Percentiles rank a stretch among this genome's conserved stretches.
phyloP scores from a whole-genome alignment of 352 stramenopile species.

The Globisporangium radiosum region DNA sequence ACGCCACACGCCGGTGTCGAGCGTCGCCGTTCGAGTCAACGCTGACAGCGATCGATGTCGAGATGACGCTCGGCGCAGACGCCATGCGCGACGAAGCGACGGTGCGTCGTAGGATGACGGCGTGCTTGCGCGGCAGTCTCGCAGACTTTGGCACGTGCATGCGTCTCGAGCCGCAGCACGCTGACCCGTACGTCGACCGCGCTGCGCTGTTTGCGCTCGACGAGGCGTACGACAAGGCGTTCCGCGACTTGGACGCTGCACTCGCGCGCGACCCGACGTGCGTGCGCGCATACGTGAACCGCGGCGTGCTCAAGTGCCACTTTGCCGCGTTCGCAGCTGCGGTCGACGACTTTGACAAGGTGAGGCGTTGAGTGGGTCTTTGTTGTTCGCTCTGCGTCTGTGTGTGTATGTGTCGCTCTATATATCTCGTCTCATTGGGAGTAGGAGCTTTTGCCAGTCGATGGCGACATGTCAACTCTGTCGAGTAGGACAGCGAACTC shows the following conservation, averaged over 20 bases:
- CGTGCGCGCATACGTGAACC: constrained; percentile 45
- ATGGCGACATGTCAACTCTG: background rate
- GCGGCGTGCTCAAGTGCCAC: constrained; percentile 77
- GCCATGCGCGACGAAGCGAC: constrained; percentile 43
- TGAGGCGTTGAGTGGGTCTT: background rate
- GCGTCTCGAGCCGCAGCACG: constrained; percentile 40
- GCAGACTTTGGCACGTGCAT: constrained; percentile 61
- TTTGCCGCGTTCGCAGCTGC: constrained; percentile 52
- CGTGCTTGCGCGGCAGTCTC: constrained; percentile 37
- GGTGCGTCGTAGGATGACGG: constrained; percentile 48
- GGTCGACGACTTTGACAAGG: constrained; percentile 62
- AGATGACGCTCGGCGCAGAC: constrained; percentile 28
- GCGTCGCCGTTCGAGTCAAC: constrained; percentile 36
- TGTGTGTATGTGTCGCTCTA: background rate
- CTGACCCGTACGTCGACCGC: constrained; percentile 60
- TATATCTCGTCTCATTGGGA: no score
- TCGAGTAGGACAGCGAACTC: background rate
- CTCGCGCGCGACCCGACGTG: constrained; percentile 43
- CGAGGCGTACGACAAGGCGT: constrained; percentile 57
- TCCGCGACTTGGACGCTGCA: constrained; percentile 49
- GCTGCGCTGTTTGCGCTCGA: constrained; percentile 55
- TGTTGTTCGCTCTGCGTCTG: background rate
- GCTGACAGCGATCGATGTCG: constrained; percentile 39
- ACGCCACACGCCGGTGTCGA: background rate
- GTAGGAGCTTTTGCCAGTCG: no score